Evolutionary conservation across 805 yeast species (phyloP).

Genomic region (Kazachstania bromeliacearum): DNA sequence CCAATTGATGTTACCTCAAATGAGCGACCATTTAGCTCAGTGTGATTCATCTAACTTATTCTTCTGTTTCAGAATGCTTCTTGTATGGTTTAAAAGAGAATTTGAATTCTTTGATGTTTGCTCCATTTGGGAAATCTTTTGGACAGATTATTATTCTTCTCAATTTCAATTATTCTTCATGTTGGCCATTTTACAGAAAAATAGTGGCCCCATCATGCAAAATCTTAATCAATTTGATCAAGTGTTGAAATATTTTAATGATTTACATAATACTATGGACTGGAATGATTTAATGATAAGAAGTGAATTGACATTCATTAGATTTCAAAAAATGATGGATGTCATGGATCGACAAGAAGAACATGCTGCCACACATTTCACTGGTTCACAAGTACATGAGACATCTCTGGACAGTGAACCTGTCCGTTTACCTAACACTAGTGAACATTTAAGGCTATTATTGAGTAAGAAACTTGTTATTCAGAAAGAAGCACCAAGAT

Average conservation of each 20-base stretch:
- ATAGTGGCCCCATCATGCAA: conserved; percentile 66
- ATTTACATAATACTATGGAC: conserved; percentile 66
- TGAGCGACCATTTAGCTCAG: conserved; percentile 72
- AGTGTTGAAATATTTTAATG: conserved; percentile 86
- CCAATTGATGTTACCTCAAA: conserved; percentile 81
- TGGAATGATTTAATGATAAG: conserved; percentile 71
- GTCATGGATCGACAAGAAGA: conserved; percentile 54
- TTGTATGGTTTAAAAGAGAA: conserved; percentile 94
- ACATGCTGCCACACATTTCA: neutral
- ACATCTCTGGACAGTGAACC: neutral
- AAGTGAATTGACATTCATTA: conserved; percentile 72
- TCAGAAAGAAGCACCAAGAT: conserved; percentile 43
- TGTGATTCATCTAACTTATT: conserved; percentile 87
- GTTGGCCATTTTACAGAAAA: conserved; percentile 79
- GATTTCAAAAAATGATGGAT: conserved; percentile 71
- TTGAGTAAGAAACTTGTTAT: conserved; percentile 53
- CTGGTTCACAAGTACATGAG: conserved; percentile 2
- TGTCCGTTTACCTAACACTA: conserved; percentile 10
- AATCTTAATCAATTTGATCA: conserved; percentile 79
- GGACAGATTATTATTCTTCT: conserved; percentile 79
- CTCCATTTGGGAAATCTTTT: conserved; percentile 83
- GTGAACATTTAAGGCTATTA: conserved; percentile 41
- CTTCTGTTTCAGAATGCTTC: conserved; percentile 87
- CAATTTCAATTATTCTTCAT: conserved; percentile 87
- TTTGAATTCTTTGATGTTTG: conserved; percentile 69